Conservation (phyloP, 2,329 filamentous ascomycete genomes). For the Sporothrix dimorphospora region DNA sequence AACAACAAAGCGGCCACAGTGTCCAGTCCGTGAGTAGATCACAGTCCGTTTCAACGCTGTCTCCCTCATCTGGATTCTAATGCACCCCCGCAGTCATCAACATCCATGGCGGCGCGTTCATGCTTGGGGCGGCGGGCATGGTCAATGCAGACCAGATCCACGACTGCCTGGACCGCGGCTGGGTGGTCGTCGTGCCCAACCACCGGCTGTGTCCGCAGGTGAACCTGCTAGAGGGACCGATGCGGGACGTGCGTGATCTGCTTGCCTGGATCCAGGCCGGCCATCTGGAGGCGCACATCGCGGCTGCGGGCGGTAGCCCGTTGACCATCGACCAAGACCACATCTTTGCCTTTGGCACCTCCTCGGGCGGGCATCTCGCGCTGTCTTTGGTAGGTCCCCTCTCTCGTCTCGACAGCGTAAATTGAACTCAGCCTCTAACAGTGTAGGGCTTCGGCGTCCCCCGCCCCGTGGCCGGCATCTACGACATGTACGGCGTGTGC, state of each 20-base stretch:
- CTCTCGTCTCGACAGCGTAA: too few species aligned
- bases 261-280: neutral
- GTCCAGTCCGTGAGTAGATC: too few species aligned
- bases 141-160: neutral
- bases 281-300: neutral
- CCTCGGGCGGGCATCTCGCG: neutral
- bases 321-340: neutral
- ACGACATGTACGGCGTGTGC: neutral
- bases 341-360: slow-evolving; percentile 8
- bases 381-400: neutral
- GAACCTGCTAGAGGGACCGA: neutral
- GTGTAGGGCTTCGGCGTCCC: neutral
- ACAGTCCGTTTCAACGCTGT: too few species aligned
- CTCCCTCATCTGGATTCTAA: too few species aligned
- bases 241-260: neutral
- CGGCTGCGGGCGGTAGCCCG: neutral
- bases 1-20: neutral
- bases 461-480: neutral
- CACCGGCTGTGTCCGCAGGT: neutral
- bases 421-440: neutral
- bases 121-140: neutral
- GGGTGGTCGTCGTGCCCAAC: neutral
- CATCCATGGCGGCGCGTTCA: slow-evolving; percentile 5
- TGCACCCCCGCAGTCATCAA: neutral
- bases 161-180: neutral